Evolutionary conservation across 202 grass and related monocot genomes (phyloP).

Genomic region (Tripidium arundinaceum): DNA sequence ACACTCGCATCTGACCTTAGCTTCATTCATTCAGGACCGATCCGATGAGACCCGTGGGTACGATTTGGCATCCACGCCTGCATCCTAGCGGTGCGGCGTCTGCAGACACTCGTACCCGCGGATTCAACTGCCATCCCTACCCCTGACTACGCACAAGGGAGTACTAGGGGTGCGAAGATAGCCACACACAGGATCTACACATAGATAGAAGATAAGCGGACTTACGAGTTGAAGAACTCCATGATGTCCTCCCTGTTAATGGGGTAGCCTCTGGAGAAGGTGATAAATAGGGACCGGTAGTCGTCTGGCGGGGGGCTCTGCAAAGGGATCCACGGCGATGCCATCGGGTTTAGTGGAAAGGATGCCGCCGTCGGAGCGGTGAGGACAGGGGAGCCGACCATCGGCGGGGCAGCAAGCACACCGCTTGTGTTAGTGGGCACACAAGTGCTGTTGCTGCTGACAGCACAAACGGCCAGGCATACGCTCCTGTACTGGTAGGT

Average conservation of each 20-base stretch:
- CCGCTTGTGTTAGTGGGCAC: not conserved
- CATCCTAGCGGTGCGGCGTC: too few species aligned
- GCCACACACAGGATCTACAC: not conserved
- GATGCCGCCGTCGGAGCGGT: not conserved
- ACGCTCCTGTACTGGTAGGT: constrained; percentile 37
- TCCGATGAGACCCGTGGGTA: too few species aligned
- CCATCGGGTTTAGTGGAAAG: constrained; percentile 46
- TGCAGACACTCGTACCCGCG: too few species aligned
- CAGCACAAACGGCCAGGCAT: constrained; percentile 37
- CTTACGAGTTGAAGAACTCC: constrained; percentile 60
- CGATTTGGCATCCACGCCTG: too few species aligned
- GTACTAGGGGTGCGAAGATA: not conserved
- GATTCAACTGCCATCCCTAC: not conserved
- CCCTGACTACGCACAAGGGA: not conserved
- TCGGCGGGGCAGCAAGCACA: not conserved
- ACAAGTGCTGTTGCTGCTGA: not conserved
- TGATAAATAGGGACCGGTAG: constrained; percentile 61
- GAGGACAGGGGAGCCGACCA: not conserved
- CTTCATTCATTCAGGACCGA: too few species aligned
- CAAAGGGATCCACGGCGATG: constrained; percentile 34
- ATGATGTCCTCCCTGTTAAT: constrained; percentile 47
- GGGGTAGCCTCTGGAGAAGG: constrained; percentile 67
- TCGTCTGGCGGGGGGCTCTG: constrained; percentile 33
- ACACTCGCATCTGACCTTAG: too few species aligned
- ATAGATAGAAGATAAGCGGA: not conserved